phyloP scores from a whole-genome alignment of 768 basidiomycete genomes.

The Boletus bicolor region DNA sequence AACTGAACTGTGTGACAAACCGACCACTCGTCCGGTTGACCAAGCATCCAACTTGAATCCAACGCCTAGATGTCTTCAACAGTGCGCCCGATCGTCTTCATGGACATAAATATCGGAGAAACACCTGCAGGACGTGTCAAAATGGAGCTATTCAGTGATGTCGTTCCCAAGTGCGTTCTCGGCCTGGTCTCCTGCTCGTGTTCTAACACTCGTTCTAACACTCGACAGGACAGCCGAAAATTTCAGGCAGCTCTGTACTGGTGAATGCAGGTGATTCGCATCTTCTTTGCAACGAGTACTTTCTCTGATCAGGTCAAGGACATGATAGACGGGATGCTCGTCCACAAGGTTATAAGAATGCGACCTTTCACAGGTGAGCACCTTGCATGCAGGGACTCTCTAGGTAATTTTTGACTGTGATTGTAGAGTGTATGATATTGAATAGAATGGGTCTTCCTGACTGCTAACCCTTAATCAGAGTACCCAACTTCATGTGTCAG shows the following conservation, averaged over 20 bases:
- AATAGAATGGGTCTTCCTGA: not conserved
- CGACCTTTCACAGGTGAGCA: conserved; percentile 86
- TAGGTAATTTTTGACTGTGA: conserved; percentile 8
- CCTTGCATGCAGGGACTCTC: not conserved
- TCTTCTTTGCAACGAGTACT: not conserved
- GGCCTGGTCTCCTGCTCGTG: not conserved
- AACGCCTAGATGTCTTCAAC: conserved; percentile 40
- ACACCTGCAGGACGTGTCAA: conserved; percentile 93
- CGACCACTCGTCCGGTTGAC: too few relatives aligned
- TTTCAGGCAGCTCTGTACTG: conserved; percentile 95
- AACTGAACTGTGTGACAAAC: not conserved
- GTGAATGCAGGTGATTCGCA: conserved; percentile 77
- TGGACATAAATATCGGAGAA: conserved; percentile 96
- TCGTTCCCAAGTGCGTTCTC: conserved; percentile 80
- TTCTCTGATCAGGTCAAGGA: conserved; percentile 17
- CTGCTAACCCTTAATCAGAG: conserved; percentile 41
- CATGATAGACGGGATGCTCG: conserved; percentile 51
- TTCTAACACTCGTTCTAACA: not conserved
- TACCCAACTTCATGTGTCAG: conserved; percentile 97
- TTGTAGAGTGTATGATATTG: conserved; percentile 62
- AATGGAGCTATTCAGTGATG: conserved; percentile 96
- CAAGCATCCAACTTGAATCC: not conserved
- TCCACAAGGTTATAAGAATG: conserved; percentile 88
- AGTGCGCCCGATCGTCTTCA: conserved; percentile 87
- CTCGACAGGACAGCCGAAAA: conserved; percentile 87